Conservation (phyloP, 139 green algal genomes). For the Chlorella sp. region DNA sequence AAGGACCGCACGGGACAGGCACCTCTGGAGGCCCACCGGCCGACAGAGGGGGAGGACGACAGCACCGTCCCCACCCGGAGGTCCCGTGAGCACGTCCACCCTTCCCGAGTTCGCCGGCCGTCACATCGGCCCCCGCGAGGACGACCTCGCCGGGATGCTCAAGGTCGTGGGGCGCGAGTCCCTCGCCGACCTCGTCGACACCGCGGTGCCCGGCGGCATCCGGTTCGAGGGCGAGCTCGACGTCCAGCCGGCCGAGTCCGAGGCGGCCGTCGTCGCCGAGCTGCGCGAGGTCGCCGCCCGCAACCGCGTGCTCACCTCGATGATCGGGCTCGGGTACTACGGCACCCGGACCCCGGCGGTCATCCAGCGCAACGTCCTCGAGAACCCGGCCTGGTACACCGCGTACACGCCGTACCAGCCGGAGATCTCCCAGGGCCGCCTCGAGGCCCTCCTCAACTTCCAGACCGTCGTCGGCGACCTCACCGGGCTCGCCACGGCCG, state of each 20-base stretch:
- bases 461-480: conserved; percentile 97
- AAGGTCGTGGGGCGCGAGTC: conserved; percentile 68
- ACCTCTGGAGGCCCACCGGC: too few species aligned
- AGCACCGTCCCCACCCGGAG: too few species aligned
- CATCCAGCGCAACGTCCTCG: conserved; percentile 97
- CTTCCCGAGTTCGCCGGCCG: too few species aligned
- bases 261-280: too few species aligned
- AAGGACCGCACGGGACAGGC: too few species aligned
- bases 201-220: conserved; percentile 90
- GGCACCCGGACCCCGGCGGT: conserved; percentile 85
- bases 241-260: conserved; percentile 80
- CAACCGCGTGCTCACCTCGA: not conserved
- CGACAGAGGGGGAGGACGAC: too few species aligned
- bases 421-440: conserved; percentile 82
- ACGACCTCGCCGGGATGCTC: conserved; percentile 87
- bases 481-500: conserved; percentile 90
- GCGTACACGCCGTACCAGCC: conserved; percentile 99
- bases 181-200: conserved; percentile 86
- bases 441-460: conserved; percentile 99
- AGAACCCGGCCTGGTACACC: conserved; percentile 99
- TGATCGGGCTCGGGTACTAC: conserved; percentile 98
- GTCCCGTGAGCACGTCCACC: too few species aligned
- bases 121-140: too few species aligned
- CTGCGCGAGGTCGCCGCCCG: too few species aligned
- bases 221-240: conserved; percentile 67